Conservation (phyloP, 2,329 filamentous ascomycete species). For the Pestalotiopsis fici region DNA sequence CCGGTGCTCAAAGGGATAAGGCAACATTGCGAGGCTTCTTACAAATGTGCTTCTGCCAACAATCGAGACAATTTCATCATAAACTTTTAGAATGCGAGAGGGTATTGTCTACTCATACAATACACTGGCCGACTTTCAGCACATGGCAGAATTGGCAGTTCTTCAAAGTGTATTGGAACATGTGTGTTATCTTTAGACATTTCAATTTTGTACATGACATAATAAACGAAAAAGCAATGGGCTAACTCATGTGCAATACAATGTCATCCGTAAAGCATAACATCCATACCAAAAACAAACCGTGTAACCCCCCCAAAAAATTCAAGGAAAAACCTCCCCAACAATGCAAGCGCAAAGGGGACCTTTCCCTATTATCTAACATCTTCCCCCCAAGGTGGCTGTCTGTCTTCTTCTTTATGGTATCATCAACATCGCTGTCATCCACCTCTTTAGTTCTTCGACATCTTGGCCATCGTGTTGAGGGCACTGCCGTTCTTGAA, state of each 20-base stretch:
- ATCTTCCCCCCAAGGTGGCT: constrained; percentile 9
- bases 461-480: constrained; percentile 92
- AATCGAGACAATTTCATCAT: too few species aligned
- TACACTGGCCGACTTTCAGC: too few species aligned
- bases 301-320: constrained; percentile 31
- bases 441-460: constrained; percentile 25
- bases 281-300: constrained; percentile 29
- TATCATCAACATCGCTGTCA: constrained; percentile 8
- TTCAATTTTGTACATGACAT: constrained; percentile 37
- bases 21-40: too few species aligned
- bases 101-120: too few species aligned
- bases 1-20: too few species aligned
- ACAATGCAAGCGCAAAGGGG: constrained; percentile 21
- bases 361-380: constrained; percentile 18
- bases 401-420: constrained; percentile 2
- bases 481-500: constrained; percentile 97
- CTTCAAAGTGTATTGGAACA: not conserved
- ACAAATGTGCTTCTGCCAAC: too few species aligned
- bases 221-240: constrained; percentile 29
- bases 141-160: too few species aligned
- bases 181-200: constrained; percentile 20
- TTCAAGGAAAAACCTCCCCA: constrained; percentile 28
- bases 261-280: constrained; percentile 25
- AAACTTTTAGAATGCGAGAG: too few species aligned
- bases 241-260: constrained; percentile 24